Base-by-base conservation (phyloP, 2,329 filamentous ascomycete species). In the Aspergillus fumigatus region DNA sequence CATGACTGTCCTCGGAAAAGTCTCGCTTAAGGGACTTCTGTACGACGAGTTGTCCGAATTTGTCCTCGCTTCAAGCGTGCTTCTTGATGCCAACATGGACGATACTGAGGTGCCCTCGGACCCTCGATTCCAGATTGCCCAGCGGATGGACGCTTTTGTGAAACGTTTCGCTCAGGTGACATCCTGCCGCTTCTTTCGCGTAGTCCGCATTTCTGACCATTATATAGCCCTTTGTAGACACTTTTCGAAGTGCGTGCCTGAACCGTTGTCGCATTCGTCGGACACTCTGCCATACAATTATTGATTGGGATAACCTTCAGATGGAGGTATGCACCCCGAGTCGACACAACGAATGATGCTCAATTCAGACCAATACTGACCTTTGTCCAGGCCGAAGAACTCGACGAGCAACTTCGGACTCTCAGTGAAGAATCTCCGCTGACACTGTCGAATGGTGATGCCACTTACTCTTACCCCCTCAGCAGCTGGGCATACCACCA, bases 401-500 rank as follows among this genome's bases (percentile, higher is more conserved):
- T 92, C 35, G 91, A 95, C 70, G 79, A 82, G 35, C 79, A 87
- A 32, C 76, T 94, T 19, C 85, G 88, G 54, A 70, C 77, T 6
- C 78, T 84, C 54, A 82, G 83, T 23, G 77, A 81, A 17, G 88
- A 91, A 70, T 74, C 82, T 45, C 81, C 88, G 2, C 71, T 88
- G 17, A 72, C 80, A 80, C 57, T 78, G 69, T 51, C 75, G 75
- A 58, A 79, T 77, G 51, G 76, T 75, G 82, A 87, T 48, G 77
- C 81, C 43, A 81, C 84, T 0, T 87, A 84, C 68, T 81, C 87
- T 0, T 88, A 89, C 52, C 87, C 91, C 0, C 80, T 97, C 0
- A 91, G 89, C 1, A 92, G 89, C 3, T 99, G 94, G 94, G 84
- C 87, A 0, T 95, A 93, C 66, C 83, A 92, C 58, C 90, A 96